Base-by-base conservation (phyloP, 140 eudicot genomes). In the Oenanthe javanica region DNA sequence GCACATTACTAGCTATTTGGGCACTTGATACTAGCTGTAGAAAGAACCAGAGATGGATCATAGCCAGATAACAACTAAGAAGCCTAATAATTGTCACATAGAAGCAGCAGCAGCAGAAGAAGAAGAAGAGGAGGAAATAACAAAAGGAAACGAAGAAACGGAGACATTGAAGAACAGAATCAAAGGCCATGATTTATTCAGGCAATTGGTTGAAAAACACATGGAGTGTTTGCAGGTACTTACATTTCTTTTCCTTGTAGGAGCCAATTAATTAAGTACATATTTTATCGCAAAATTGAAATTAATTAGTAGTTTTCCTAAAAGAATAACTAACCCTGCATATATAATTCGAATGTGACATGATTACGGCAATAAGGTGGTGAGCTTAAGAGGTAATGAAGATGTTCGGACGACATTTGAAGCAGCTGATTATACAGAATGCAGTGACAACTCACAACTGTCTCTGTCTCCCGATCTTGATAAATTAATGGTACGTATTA, bases 401-500 rank as follows among this genome's bases (percentile, higher is more conserved):
- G 63, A 72, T 5, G 48, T 50, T n/a, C 49, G 36, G 63, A 9
- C 48, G 21, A 40, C 77, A 43, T 40, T n/a, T 9, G 3, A 19
- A 40, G 77, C 36, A 81, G 31, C 79, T 55, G 25, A 42, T 10
- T 9, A 14, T n/a, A 52, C 50, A 27, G 74, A 81, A 43, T 40
- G 36, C 59, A 59, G 48, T 40, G 25, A 8, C 25, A 45, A 25
- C 77, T 6, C 77, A 43, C 48, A 40, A 15, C 40, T 11, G 9
- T 42, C 75, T 42, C 40, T 19, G 9, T 42, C 80, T 42, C n/a
- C 80, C 1, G 84, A 74, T 63, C 69, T 81, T 16, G 84, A 81
- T 49, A 51, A 81, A 40, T 75, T 81, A 54, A 81, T 81, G 80
- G 84, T 81, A 81, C 13, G 79, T 54, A 73, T 18, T 43, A 16